These are phyloP conservation scores for Flaveria bidentis DNA, from an alignment of 129 eudicot genomes.

Conservation along the genomic window DNA sequence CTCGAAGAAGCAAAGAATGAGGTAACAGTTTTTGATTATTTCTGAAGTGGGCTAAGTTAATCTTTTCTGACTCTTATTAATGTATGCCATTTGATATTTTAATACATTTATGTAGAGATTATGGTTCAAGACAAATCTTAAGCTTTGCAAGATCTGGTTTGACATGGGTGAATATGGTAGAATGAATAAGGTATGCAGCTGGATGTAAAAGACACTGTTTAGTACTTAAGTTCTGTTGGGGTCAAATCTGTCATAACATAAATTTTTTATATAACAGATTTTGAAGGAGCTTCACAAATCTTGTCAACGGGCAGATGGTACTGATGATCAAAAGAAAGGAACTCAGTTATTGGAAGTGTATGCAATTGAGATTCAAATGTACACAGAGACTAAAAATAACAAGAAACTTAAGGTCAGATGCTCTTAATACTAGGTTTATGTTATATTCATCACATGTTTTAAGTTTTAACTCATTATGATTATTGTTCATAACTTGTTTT, in stretches of 20 bases:
- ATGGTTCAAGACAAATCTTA: conserved; percentile 98
- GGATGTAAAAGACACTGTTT: neutral
- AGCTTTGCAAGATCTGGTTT: conserved; percentile 99
- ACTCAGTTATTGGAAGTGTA: conserved; percentile 95
- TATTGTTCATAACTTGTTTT: neutral
- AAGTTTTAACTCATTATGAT: neutral
- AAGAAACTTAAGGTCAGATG: conserved; percentile 83
- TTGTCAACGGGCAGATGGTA: conserved; percentile 91
- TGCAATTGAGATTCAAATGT: conserved; percentile 98
- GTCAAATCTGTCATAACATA: conserved; percentile 11
- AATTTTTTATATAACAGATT: conserved; percentile 48
- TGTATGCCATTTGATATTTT: neutral
- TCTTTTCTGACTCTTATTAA: conserved; percentile 4
- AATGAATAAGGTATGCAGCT: conserved; percentile 76
- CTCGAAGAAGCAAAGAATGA: conserved; percentile 99
- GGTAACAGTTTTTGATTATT: conserved; percentile 38
- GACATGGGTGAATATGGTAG: conserved; percentile 98
- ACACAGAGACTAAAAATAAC: conserved; percentile 97
- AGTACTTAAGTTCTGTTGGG: neutral
- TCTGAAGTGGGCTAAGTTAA: neutral
- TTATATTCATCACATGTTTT: conserved; percentile 10
- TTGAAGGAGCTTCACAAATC: conserved; percentile 97
- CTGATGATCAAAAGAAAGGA: conserved; percentile 99
- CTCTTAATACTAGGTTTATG: conserved; percentile 8
- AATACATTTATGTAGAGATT: conserved; percentile 57